Evolutionary conservation across 768 basidiomycete genomes (phyloP), one percentile per base, ranked within the genome.

Genomic region (Tephrocybe sp.): DNA sequence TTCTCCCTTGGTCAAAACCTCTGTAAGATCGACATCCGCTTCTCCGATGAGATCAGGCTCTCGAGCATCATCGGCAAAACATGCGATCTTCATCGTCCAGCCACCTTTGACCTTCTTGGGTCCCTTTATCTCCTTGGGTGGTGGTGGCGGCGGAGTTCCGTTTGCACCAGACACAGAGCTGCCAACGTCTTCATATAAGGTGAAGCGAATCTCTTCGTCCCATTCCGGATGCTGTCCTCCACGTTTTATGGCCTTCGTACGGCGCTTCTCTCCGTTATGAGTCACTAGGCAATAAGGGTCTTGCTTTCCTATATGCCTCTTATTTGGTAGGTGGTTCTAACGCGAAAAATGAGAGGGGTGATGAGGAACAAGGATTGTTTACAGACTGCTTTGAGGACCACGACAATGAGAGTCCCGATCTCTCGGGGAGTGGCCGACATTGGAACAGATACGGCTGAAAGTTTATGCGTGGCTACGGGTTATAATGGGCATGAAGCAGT

Each of bases 181-280:
- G 25, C 81, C 76, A 26, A 73, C 69, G 57, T 93, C 92, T 64
- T 98, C 95, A 57, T 77, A 81, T 39, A 99, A 74, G 21, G 87
- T 85, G 69, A 98, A 98, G 37, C 97, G 86, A 62, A 98, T 76
- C 71, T 99, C 97, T 62, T 97, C 94, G 65, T 99, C 97, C 95
- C 97, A 99, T 71, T 93, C 93, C 4, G 97, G 97, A 68, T 97
- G 94, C 67, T 99, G 97, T 15, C 97, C 97, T 44, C 97, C 97
- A 25, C 93, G 87, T 66, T 91, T 95, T 67, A 98, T 88, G n/a
- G 93, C 85, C 67, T 88, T 92, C 4, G 96, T 98, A 45, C 90
- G 80, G 52, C 86, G 83, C 62, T 86, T 94, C 68, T 94, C 87
- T 44, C 85, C 84, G 63, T 91, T 88, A 46, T 94, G 73, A 3